Conservation (phyloP, 2,329 filamentous ascomycete genomes). For the Penicillium polonicum region DNA sequence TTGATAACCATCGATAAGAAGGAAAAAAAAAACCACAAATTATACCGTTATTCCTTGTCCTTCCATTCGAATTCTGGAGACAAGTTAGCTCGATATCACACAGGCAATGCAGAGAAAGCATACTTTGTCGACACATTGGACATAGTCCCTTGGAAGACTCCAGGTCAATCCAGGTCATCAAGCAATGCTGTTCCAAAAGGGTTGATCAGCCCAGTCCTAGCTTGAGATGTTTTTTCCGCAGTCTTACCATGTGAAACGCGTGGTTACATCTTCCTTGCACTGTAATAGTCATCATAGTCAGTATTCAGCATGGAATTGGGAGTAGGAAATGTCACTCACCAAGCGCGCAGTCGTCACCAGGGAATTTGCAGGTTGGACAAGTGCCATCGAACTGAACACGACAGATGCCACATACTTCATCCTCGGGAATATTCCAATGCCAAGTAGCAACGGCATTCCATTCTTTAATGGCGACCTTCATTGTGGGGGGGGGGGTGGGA, state of each 20-base stretch:
- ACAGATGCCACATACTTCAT: conserved; percentile 98
- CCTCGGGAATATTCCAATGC: conserved; percentile 96
- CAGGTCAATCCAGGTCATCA: conserved; percentile 83
- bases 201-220: conserved; percentile 8
- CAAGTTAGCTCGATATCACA: conserved; percentile 15
- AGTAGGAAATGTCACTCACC: conserved; percentile 55
- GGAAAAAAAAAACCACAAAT: conserved; percentile 1
- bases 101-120: conserved; percentile 23
- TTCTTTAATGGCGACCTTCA: conserved; percentile 93
- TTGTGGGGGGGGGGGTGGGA: conserved; percentile 43
- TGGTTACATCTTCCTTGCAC: conserved; percentile 96
- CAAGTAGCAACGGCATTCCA: conserved; percentile 95
- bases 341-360: conserved; percentile 90
- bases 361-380: conserved; percentile 96
- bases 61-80: conserved; percentile 55
- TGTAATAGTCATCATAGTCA: conserved; percentile 38
- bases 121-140: conserved; percentile 96
- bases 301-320: conserved; percentile 3
- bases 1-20: conserved; percentile 1
- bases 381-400: conserved; percentile 97
- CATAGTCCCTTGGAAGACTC: conserved; percentile 91
- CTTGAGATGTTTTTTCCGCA: conserved; percentile 11
- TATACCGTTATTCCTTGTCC: conserved; percentile 33
- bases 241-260: conserved; percentile 87
- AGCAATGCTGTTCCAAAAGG: conserved; percentile 70